Percentiles rank a stretch among this genome's conserved stretches.
Conservation (phyloP, 352 stramenopile species). For the Phytopythium aichiense region DNA sequence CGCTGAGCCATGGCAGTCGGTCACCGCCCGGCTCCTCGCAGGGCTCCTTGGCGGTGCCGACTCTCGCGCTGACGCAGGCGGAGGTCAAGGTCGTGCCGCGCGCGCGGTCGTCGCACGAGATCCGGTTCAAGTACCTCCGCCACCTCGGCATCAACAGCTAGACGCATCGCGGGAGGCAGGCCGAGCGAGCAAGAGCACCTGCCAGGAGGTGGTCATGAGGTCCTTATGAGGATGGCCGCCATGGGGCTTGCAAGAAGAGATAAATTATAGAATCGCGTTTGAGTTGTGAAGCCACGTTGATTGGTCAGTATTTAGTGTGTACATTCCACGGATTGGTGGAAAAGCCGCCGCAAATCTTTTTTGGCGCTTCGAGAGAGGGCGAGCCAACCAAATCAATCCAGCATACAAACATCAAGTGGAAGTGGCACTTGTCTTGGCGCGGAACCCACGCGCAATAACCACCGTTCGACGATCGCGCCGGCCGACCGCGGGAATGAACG, state of each 20-base stretch:
- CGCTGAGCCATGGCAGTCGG: constrained; percentile 13
- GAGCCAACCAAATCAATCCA: constrained; percentile 3
- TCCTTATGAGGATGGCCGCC: too few relatives aligned
- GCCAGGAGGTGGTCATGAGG: not conserved
- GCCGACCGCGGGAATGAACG: not conserved
- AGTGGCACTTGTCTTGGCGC: not conserved
- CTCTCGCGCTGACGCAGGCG: constrained; percentile 52
- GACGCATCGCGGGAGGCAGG: constrained; percentile 1
- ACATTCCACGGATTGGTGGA: not conserved
- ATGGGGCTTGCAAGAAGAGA: too few relatives aligned
- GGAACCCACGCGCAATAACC: not conserved
- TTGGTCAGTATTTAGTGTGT: not conserved
- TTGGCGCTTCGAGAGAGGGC: not conserved
- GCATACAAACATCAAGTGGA: not conserved
- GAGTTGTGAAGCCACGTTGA: not conserved
- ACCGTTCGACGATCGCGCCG: not conserved
- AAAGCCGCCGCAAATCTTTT: not conserved
- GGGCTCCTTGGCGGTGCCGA: constrained; percentile 14
- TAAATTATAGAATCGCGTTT: too few relatives aligned
- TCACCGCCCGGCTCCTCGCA: constrained; percentile 34
- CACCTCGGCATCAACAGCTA: constrained; percentile 82
- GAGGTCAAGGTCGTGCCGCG: constrained; percentile 74
- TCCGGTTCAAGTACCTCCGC: constrained; percentile 88
- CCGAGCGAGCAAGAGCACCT: not conserved
- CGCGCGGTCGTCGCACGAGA: constrained; percentile 62